phyloP scores from a whole-genome alignment of 371 early-diverging fungal species.

The Umbelopsis sp. region DNA sequence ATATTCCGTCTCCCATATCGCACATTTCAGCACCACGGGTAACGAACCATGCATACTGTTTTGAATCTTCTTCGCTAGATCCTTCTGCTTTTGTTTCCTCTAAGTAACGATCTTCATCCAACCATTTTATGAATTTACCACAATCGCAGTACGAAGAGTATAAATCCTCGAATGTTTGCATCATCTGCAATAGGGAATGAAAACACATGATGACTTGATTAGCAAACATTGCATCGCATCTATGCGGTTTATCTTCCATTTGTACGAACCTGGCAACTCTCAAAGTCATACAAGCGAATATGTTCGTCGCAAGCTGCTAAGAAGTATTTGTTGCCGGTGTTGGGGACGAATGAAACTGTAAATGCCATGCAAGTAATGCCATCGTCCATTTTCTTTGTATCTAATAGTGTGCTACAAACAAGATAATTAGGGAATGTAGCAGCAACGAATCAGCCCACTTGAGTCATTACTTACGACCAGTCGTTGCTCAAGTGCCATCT shows the following conservation, averaged over 20 bases:
- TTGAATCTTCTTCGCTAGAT: slow-evolving; percentile 26
- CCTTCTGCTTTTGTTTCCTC: slow-evolving; percentile 20
- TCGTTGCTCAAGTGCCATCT: slow-evolving; percentile 82
- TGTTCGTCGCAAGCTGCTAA: slow-evolving; percentile 87
- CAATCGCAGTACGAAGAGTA: slow-evolving; percentile 93
- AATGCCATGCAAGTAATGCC: slow-evolving; percentile 94
- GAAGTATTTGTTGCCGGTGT: slow-evolving; percentile 91
- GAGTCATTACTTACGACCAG: slow-evolving; percentile 60
- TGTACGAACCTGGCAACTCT: slow-evolving; percentile 61
- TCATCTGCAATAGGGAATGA: slow-evolving; percentile 38
- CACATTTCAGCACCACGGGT: slow-evolving; percentile 89
- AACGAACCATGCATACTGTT: slow-evolving; percentile 75
- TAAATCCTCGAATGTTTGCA: slow-evolving; percentile 79
- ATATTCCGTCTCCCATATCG: slow-evolving; percentile 80
- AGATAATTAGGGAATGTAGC: neutral
- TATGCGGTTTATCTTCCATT: neutral
- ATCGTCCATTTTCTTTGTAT: slow-evolving; percentile 70
- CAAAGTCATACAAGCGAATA: slow-evolving; percentile 88
- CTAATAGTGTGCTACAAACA: slow-evolving; percentile 48
- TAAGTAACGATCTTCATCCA: slow-evolving; percentile 51
- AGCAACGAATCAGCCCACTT: neutral
- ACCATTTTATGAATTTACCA: slow-evolving; percentile 75
- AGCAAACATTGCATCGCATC: neutral
- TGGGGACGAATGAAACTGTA: slow-evolving; percentile 89
- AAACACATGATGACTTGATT: neutral